Evolutionary conservation across 1,284 basidiomycete genomes (phyloP).

Genomic region (Kalmanozyma brasiliensis): DNA sequence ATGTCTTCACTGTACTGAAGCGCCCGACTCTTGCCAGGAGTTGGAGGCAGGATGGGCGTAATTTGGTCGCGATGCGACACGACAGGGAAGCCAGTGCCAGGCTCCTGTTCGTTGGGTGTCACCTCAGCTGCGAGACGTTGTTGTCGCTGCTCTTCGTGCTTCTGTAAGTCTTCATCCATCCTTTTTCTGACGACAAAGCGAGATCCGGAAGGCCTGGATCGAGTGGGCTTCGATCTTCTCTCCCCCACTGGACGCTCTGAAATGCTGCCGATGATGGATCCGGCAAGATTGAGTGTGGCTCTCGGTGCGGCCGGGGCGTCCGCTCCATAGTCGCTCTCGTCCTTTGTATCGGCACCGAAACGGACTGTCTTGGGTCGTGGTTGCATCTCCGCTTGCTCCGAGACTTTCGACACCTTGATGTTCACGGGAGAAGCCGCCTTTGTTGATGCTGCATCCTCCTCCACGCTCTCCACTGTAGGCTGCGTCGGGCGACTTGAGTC

Average conservation of each 20-base stretch:
- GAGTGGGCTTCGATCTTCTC: neutral
- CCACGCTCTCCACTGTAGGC: slow-evolving; percentile 10
- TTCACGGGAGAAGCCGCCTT: neutral
- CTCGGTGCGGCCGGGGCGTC: neutral
- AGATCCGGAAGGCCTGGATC: slow-evolving; percentile 27
- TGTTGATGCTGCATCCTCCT: neutral
- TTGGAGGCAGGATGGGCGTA: slow-evolving; percentile 28
- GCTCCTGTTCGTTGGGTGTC: slow-evolving; percentile 23
- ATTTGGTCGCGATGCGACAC: slow-evolving; percentile 36
- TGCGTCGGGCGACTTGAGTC: neutral
- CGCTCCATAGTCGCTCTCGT: neutral
- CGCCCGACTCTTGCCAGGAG: slow-evolving; percentile 2
- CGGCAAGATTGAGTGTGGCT: slow-evolving; percentile 13
- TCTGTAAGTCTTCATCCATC: slow-evolving; percentile 48
- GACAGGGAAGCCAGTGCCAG: slow-evolving; percentile 42
- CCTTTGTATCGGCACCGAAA: slow-evolving; percentile 9
- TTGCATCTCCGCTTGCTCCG: neutral
- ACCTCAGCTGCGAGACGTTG: slow-evolving; percentile 9
- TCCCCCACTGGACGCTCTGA: slow-evolving; percentile 34
- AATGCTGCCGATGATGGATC: slow-evolving; percentile 38
- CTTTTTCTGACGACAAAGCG: slow-evolving; percentile 36
- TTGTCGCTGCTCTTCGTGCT: slow-evolving; percentile 34
- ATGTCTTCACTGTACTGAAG: slow-evolving; percentile 34
- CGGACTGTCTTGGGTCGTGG: slow-evolving; percentile 12
- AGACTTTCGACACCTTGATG: neutral